Conservation (phyloP, 106 monocot genomes). For the Dioscorea zingiberensis region DNA sequence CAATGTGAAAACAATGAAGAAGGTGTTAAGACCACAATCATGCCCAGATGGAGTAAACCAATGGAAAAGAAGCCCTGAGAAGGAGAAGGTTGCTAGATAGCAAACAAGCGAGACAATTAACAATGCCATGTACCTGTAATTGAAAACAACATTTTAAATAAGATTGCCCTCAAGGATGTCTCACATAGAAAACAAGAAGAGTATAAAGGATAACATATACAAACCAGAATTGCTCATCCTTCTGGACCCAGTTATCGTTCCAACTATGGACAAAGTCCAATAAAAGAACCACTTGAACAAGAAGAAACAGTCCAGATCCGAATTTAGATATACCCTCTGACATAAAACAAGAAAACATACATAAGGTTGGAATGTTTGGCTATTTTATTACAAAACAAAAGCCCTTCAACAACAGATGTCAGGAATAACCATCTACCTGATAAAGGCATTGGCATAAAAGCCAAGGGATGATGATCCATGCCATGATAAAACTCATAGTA, state of each 20-base stretch:
- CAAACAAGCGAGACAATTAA: slow-evolving; percentile 85
- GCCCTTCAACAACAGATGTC: no score
- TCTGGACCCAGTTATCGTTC: slow-evolving; percentile 96
- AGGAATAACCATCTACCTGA: no score
- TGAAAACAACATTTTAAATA: not conserved
- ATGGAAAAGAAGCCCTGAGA: slow-evolving; percentile 90
- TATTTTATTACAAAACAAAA: no score
- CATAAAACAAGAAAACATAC: slow-evolving; percentile 11
- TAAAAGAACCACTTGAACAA: slow-evolving; percentile 96
- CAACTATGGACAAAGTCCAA: slow-evolving; percentile 97
- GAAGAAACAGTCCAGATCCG: slow-evolving; percentile 96
- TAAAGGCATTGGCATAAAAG: no score
- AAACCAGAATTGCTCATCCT: slow-evolving; percentile 91
- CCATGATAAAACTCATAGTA: no score
- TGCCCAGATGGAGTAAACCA: slow-evolving; percentile 96
- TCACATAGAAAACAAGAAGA: not conserved
- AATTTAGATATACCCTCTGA: slow-evolving; percentile 90
- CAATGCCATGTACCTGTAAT: slow-evolving; percentile 81
- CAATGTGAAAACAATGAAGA: slow-evolving; percentile 80
- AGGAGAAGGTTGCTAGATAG: slow-evolving; percentile 80
- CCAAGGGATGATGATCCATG: no score
- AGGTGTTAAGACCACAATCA: slow-evolving; percentile 92
- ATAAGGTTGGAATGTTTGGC: no score
- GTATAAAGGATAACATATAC: slow-evolving; percentile 4
- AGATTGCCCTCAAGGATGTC: not conserved